Evolutionary conservation across 2,329 filamentous ascomycete species (phyloP), one percentile per base, ranked within the genome.

Genomic region (Aulographum hederae): DNA sequence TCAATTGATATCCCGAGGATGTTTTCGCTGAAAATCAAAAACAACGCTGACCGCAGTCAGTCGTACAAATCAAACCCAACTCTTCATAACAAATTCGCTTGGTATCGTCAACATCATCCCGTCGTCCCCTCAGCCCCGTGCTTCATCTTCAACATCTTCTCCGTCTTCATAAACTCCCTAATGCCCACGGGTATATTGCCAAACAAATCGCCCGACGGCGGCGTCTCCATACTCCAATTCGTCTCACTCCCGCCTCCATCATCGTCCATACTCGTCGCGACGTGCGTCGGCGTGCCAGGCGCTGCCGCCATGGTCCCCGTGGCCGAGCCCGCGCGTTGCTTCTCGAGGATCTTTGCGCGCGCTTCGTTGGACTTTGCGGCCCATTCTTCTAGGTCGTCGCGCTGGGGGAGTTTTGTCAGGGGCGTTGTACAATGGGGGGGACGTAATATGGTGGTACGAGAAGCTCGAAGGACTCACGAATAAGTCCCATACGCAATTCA

Each of bases 401-500:
- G n/a, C n/a, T n/a, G n/a, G n/a, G n/a, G n/a, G n/a, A n/a, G n/a
- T n/a, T n/a, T n/a, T n/a, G n/a, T n/a, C n/a, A n/a, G n/a, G n/a
- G n/a, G n/a, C n/a, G n/a, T n/a, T n/a, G n/a, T n/a, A n/a, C n/a
- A n/a, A n/a, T n/a, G n/a, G n/a, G n/a, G n/a, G n/a, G n/a, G n/a
- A n/a, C n/a, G n/a, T n/a, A n/a, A n/a, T n/a, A n/a, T n/a, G n/a
- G n/a, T n/a, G n/a, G n/a, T n/a, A n/a, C n/a, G n/a, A n/a, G n/a
- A n/a, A n/a, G n/a, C n/a, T n/a, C n/a, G n/a, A n/a, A n/a, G n/a
- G n/a, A n/a, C n/a, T n/a, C n/a, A n/a, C 68, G 53, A 75, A 95
- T 32, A 72, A 63, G 44, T 94, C 85, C 85, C 85, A 95, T 3
- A 95, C 89, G 52, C 89, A 98, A 52, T 95, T 85, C 30, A 93